Conservation (phyloP, 371 early-diverging fungal genomes). For the Actinomortierella wolfii region DNA sequence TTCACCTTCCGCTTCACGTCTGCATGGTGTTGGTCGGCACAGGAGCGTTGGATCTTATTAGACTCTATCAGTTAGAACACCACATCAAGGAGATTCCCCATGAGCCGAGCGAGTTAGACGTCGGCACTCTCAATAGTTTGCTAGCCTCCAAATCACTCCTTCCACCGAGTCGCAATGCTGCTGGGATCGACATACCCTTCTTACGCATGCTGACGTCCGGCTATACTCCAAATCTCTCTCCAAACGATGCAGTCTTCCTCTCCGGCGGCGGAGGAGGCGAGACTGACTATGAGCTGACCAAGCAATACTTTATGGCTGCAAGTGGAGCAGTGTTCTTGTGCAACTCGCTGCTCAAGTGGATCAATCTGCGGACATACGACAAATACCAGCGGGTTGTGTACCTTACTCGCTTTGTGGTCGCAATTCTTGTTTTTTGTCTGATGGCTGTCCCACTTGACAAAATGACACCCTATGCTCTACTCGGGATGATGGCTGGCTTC, state of each 20-base stretch:
- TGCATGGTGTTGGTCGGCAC: conserved; percentile 64
- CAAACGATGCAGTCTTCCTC: too few species aligned
- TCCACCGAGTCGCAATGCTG: too few species aligned
- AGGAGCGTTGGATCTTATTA: conserved; percentile 56
- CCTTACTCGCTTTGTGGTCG: conserved; percentile 52
- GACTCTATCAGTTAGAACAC: conserved; percentile 43
- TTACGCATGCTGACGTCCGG: too few species aligned
- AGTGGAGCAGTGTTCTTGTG: conserved; percentile 19
- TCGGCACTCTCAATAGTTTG: background rate
- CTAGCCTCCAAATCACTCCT: background rate
- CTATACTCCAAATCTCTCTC: too few species aligned
- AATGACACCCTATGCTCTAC: conserved; percentile 50
- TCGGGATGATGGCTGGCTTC: conserved; percentile 57
- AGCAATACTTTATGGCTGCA: conserved; percentile 26
- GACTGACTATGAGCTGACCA: conserved; percentile 39
- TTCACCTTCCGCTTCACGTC: conserved; percentile 63
- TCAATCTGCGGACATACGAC: conserved; percentile 36
- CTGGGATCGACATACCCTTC: too few species aligned
- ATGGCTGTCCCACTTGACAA: conserved; percentile 47
- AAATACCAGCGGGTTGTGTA: conserved; percentile 50
- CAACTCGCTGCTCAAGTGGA: conserved; percentile 50
- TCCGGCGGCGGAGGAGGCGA: conserved; percentile 37
- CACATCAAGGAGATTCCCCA: conserved; percentile 16
- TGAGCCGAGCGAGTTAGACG: background rate
- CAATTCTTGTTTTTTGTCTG: conserved; percentile 55